Base-by-base conservation (phyloP, 2,329 filamentous ascomycete genomes). In the Aspergillus glaucus region DNA sequence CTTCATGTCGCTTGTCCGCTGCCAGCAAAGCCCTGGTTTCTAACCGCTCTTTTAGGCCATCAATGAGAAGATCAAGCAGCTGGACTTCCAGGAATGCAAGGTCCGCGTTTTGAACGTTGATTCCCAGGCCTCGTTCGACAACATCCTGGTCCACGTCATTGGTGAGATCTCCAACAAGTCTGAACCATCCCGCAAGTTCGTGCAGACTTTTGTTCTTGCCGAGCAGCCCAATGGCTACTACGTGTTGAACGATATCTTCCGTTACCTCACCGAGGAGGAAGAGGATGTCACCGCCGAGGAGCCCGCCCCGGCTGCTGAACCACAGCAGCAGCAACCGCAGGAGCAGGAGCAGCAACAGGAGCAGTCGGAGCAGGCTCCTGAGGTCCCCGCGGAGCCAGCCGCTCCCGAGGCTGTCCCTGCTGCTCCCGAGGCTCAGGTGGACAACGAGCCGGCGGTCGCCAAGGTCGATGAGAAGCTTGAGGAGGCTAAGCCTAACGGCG, bases 71-170 rank as follows among this genome's bases (percentile, higher is more conserved):
- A 95, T 98, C 74, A 90, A 90, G 75, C 78, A 86, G 57, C 85
- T 97, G 56, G 87, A 94, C 59, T 95, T 95, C 78, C 88, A 95
- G 69, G 90, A 97, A 71, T 94, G 88, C 82, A 98, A 98, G 77
- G 92, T 98, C 64, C 89, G 93, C 67, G 88, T 98, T 61, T 87
- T 92, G 70, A 98, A 98, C 65, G 93, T 98, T 64, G 93, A 98
- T 72, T 92, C 91, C 15, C 92, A 98, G 74, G 86, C 86, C 54
- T 96, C 92, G 8, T 87, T 85, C 69, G 84, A 91, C 53, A 94
- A 91, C 75, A 97, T 98, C 60, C 85, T 98, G 61, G 94, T 98
- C 63, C 91, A 95, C 71, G 93, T 97, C 62, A 96, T 98, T 66
- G 93, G 93, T 57, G 92, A 97, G 74, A 94, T 93, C 63, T 95